Evolutionary conservation across 192 early-diverging fungal genomes (phyloP).

Genomic region (Coemansia sp.): DNA sequence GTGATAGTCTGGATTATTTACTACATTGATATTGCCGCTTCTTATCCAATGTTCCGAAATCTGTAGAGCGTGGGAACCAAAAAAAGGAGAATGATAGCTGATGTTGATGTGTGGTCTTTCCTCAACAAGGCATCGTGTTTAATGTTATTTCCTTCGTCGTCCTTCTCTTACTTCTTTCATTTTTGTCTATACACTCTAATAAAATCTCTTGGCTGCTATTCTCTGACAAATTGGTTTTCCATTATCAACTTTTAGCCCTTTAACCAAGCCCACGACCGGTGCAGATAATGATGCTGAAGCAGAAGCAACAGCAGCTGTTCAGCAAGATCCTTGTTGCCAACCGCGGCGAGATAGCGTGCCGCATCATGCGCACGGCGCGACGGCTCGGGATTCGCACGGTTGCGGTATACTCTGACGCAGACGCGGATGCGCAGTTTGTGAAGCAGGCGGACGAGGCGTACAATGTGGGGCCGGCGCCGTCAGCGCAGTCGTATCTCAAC

Average conservation of each 20-base stretch:
- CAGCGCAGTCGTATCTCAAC: slow-evolving; percentile 80
- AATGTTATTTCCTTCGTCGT: not conserved
- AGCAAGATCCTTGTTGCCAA: slow-evolving; percentile 94
- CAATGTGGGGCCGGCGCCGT: slow-evolving; percentile 75
- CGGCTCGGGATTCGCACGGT: slow-evolving; percentile 96
- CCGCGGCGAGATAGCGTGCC: slow-evolving; percentile 93
- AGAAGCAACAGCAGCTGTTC: slow-evolving; percentile 46
- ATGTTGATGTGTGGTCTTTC: no score
- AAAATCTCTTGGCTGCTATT: no score
- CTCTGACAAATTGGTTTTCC: no score
- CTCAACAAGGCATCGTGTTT: not conserved
- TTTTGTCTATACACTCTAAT: not conserved
- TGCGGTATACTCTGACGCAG: slow-evolving; percentile 90
- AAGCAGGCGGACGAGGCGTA: slow-evolving; percentile 86
- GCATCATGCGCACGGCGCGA: slow-evolving; percentile 87
- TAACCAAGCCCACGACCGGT: no score
- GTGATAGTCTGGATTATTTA: not conserved
- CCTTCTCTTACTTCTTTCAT: not conserved
- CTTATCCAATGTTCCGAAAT: not conserved
- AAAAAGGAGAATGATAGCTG: no score
- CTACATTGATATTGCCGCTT: no score
- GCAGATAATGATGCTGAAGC: no score
- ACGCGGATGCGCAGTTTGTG: slow-evolving; percentile 85
- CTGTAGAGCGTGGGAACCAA: slow-evolving; percentile 1
- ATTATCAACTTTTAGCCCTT: no score